A percentile compares a stretch with the other conserved stretches of the same genome.
These are phyloP conservation scores for Cordia subcordata DNA, from an alignment of 257 asterid species.

Conservation along the genomic window DNA sequence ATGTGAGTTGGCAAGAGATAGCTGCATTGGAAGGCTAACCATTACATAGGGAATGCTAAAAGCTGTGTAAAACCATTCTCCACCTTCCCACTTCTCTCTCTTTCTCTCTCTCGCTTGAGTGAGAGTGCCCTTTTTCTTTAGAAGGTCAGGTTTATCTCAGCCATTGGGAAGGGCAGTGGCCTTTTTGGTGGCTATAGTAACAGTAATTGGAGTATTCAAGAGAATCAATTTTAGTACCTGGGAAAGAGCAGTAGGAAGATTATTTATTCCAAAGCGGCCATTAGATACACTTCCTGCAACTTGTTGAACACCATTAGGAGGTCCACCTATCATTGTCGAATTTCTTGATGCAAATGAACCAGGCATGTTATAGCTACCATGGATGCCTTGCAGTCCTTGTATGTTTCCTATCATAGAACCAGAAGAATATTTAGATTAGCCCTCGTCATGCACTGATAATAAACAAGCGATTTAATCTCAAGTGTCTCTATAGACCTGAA, in stretches of 20 bases:
- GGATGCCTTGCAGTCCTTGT: conserved; percentile 73
- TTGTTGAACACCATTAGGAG: conserved; percentile 66
- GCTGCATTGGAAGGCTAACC: neutral
- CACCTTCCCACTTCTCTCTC: too few relatives aligned
- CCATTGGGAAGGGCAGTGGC: too few relatives aligned
- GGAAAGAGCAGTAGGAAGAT: conserved; percentile 63
- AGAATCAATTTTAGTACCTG: conserved; percentile 44
- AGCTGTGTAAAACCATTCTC: too few relatives aligned
- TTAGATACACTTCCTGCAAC: conserved; percentile 58
- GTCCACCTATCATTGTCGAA: conserved; percentile 48
- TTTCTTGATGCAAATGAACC: conserved; percentile 68
- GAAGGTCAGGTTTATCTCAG: too few relatives aligned
- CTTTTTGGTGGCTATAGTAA: too few relatives aligned
- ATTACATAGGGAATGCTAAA: too few relatives aligned
- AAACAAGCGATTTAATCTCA: neutral
- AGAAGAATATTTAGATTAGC: neutral
- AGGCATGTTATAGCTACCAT: conserved; percentile 63
- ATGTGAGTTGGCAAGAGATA: conserved; percentile 66
- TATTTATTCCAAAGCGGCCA: conserved; percentile 63
- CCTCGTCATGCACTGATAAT: too few relatives aligned
- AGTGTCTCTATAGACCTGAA: conserved; percentile 45
- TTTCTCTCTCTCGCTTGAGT: too few relatives aligned
- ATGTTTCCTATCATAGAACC: conserved; percentile 44
- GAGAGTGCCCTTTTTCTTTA: too few relatives aligned
- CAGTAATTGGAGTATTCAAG: neutral